These are phyloP conservation scores for Chalciporus sphaerocephalus DNA, from an alignment of 768 basidiomycete species.

Conservation along the genomic window DNA sequence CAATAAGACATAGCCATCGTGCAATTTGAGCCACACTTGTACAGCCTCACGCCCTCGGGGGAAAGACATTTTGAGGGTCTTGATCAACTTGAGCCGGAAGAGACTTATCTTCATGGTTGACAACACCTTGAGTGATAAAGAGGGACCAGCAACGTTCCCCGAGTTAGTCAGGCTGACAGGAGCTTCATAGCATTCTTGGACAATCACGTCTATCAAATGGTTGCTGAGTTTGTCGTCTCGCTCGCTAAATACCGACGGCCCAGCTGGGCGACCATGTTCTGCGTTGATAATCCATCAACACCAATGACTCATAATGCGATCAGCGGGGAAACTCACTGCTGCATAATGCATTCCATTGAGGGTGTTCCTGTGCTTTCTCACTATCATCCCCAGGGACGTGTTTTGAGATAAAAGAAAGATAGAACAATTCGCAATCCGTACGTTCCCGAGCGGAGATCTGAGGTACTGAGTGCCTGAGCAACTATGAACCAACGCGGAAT, in stretches of 20 bases:
- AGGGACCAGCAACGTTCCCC: slow-evolving; percentile 17
- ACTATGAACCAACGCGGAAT: slow-evolving; percentile 1
- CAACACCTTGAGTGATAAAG: slow-evolving; percentile 47
- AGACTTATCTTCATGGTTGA: slow-evolving; percentile 63
- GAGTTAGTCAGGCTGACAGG: slow-evolving; percentile 21
- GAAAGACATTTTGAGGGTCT: slow-evolving; percentile 35
- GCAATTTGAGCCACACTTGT: slow-evolving; percentile 54
- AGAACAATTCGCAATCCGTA: slow-evolving; percentile 78
- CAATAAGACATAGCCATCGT: slow-evolving; percentile 47
- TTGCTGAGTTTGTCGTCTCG: slow-evolving; percentile 52
- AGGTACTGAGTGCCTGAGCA: slow-evolving; percentile 8
- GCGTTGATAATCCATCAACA: slow-evolving; percentile 1
- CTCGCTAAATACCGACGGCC: slow-evolving; percentile 26
- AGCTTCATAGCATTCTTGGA: slow-evolving; percentile 21
- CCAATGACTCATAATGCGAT: slow-evolving; percentile 1
- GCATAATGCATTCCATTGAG: slow-evolving; percentile 62
- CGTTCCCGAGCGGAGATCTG: slow-evolving; percentile 71
- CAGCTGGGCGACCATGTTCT: slow-evolving; percentile 60
- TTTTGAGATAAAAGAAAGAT: slow-evolving; percentile 61
- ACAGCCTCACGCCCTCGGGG: slow-evolving; percentile 32
- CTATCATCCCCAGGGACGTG: slow-evolving; percentile 39
- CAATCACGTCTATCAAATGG: slow-evolving; percentile 46
- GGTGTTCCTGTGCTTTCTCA: slow-evolving; percentile 48
- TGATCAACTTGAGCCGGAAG: slow-evolving; percentile 63
- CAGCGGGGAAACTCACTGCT: slow-evolving; percentile 41